Conservation (phyloP, 352 stramenopile genomes). For the Globisporangium orthogonon region DNA sequence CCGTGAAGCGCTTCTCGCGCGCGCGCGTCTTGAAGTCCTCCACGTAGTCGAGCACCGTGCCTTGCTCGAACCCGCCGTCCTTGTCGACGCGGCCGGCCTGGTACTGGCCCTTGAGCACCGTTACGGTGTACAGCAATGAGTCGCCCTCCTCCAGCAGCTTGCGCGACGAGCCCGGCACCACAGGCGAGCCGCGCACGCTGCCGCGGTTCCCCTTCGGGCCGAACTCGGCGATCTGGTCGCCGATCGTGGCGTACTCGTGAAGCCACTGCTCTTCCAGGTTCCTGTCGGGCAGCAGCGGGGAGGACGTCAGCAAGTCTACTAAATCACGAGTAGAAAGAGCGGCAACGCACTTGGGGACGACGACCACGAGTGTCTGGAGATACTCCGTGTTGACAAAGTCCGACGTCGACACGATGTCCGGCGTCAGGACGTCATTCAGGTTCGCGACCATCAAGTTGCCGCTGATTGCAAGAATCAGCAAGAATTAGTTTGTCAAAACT, state of each 20-base stretch:
- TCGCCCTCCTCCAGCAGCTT: conserved; percentile 92
- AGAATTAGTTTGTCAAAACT: not conserved
- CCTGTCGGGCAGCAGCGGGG: conserved; percentile 11
- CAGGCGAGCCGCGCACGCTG: conserved; percentile 91
- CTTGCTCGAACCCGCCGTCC: conserved; percentile 87
- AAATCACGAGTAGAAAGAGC: not conserved
- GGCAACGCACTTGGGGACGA: conserved; percentile 83
- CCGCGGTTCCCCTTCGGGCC: conserved; percentile 88
- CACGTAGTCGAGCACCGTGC: conserved; percentile 92
- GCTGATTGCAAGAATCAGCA: conserved; percentile 15
- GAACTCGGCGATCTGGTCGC: conserved; percentile 85
- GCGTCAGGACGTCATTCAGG: conserved; percentile 92
- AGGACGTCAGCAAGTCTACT: not conserved
- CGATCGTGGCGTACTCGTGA: conserved; percentile 84
- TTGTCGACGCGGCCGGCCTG: conserved; percentile 79
- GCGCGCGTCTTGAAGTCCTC: conserved; percentile 92
- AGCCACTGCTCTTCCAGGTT: conserved; percentile 88
- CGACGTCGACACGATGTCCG: conserved; percentile 81
- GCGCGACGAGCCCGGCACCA: conserved; percentile 90
- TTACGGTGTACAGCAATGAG: conserved; percentile 91
- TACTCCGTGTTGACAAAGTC: conserved; percentile 96
- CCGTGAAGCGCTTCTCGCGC: conserved; percentile 91
- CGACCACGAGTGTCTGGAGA: conserved; percentile 94
- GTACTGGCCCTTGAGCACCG: conserved; percentile 95
- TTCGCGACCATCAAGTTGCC: conserved; percentile 94